These are phyloP conservation scores for Polyporus tsugae DNA, from an alignment of 1,284 basidiomycete genomes.

Conservation along the genomic window DNA sequence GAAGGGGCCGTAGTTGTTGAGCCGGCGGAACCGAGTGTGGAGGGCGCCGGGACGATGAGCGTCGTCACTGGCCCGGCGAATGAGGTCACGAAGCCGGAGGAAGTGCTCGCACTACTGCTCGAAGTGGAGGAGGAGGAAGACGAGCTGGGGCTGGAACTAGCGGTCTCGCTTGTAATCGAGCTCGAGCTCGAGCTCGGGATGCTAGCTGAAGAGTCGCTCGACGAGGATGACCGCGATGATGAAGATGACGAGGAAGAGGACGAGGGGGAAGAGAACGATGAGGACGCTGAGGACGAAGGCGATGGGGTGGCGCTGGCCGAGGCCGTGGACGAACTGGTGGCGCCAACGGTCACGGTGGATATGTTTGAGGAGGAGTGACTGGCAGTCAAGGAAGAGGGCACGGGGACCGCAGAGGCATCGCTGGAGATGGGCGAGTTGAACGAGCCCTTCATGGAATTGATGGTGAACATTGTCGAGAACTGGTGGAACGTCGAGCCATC, in stretches of 20 bases:
- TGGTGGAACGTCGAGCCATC: constrained; percentile 50
- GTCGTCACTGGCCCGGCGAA: constrained; percentile 8
- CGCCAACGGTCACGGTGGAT: constrained; percentile 21
- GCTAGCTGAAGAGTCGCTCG: background rate
- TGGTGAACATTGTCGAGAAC: constrained; percentile 64
- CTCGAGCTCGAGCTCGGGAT: background rate
- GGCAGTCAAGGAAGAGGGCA: constrained; percentile 49
- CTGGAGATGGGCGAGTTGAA: constrained; percentile 56
- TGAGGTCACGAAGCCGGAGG: constrained; percentile 2
- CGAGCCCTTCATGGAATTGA: constrained; percentile 67
- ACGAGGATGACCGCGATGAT: background rate
- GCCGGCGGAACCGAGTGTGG: background rate
- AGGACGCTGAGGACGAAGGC: background rate
- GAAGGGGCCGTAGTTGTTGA: constrained; percentile 1
- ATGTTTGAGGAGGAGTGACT: constrained; percentile 32
- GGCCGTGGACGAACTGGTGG: constrained; percentile 1
- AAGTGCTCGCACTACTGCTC: background rate
- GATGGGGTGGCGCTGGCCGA: constrained; percentile 16
- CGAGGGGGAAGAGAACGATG: constrained; percentile 7
- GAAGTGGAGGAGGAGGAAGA: background rate
- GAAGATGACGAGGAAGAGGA: background rate
- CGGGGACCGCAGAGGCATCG: constrained; percentile 55
- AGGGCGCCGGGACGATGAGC: background rate
- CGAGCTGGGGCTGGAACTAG: constrained; percentile 1
- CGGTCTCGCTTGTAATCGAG: background rate